phyloP scores from a whole-genome alignment of 257 asterid genomes.

The Striga asiatica region DNA sequence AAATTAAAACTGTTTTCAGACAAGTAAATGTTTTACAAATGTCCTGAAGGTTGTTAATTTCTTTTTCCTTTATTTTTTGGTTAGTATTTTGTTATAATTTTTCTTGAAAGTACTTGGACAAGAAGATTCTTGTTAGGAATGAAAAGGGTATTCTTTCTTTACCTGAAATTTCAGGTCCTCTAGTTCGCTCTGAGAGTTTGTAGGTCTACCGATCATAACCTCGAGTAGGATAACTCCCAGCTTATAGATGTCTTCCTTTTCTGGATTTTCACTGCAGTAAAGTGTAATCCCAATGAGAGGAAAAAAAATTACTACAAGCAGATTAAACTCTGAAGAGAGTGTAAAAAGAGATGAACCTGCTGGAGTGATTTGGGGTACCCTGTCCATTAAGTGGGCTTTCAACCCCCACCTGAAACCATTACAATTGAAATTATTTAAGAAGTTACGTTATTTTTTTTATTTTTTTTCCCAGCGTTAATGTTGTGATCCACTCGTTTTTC shows the following conservation, averaged over 20 bases:
- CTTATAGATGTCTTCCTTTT: constrained; percentile 66
- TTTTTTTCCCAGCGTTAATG: too few species aligned
- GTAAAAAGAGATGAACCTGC: constrained; percentile 17
- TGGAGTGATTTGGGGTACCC: constrained; percentile 22
- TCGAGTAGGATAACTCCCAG: constrained; percentile 71
- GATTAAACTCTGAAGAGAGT: not conserved
- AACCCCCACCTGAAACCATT: constrained; percentile 38
- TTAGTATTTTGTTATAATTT: too few species aligned
- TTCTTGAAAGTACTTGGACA: too few species aligned
- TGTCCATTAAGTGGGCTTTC: constrained; percentile 54
- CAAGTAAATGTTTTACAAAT: not conserved
- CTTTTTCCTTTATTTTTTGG: too few species aligned
- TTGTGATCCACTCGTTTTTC: too few species aligned
- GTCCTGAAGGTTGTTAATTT: too few species aligned
- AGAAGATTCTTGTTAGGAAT: not conserved
- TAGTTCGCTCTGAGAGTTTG: constrained; percentile 46
- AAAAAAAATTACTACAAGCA: not conserved
- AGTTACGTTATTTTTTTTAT: not conserved
- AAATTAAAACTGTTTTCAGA: not conserved
- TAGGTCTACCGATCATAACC: constrained; percentile 53
- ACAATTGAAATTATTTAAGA: not conserved
- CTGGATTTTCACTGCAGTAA: constrained; percentile 38
- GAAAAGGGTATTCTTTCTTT: not conserved
- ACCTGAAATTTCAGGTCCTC: constrained; percentile 72
- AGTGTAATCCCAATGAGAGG: not conserved